These are phyloP conservation scores for Chenopodium album DNA, from an alignment of 148 eudicot species.

Conservation along the genomic window DNA sequence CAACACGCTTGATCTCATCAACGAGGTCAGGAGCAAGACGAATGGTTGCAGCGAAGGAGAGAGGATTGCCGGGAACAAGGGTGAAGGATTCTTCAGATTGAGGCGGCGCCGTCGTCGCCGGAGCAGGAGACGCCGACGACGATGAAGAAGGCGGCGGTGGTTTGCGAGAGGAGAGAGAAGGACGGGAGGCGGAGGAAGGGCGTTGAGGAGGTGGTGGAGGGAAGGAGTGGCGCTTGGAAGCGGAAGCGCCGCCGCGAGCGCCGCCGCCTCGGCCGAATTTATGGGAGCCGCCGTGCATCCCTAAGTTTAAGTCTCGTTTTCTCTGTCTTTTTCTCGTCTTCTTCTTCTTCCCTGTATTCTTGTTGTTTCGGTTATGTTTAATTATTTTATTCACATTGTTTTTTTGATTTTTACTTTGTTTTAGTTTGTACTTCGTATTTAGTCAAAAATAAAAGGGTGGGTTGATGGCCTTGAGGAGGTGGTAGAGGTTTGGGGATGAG, in stretches of 20 bases:
- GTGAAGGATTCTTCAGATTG: conserved; percentile 64
- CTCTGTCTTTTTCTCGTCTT: neutral
- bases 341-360: neutral
- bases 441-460: too few relatives aligned
- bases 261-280: conserved; percentile 54
- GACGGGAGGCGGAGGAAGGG: conserved; percentile 29
- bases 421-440: too few relatives aligned
- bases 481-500: too few relatives aligned
- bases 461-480: too few relatives aligned
- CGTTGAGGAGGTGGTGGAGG: conserved; percentile 50
- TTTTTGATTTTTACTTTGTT: too few relatives aligned
- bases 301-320: neutral
- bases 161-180: conserved; percentile 21
- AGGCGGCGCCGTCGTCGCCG: conserved; percentile 11
- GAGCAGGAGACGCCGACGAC: conserved; percentile 33
- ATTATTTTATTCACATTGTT: neutral
- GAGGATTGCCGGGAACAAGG: conserved; percentile 48
- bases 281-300: conserved; percentile 65
- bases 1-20: conserved; percentile 80
- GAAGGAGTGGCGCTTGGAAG: conserved; percentile 49
- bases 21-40: conserved; percentile 74
- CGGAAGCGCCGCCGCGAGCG: conserved; percentile 34
- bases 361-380: neutral
- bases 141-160: conserved; percentile 45
- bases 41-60: conserved; percentile 68